phyloP scores from a whole-genome alignment of 179 eudicot species.

The Corrigiola litoralis region DNA sequence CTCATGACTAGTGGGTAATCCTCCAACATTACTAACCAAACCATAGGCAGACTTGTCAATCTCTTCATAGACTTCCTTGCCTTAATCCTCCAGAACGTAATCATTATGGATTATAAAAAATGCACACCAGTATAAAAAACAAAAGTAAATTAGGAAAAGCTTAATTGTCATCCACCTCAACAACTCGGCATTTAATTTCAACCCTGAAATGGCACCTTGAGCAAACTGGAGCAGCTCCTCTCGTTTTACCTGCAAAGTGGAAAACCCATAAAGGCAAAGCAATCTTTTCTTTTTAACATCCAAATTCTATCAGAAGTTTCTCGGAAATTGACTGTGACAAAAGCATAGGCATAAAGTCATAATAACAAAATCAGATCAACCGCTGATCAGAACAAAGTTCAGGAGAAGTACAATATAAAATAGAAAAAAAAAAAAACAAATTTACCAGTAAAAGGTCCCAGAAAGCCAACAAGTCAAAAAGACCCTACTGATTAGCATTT shows the following conservation, averaged over 20 bases:
- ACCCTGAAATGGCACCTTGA: slow-evolving; percentile 88
- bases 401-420: background rate
- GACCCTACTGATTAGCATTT: background rate
- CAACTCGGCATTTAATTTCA: slow-evolving; percentile 83
- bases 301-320: background rate
- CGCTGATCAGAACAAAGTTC: background rate
- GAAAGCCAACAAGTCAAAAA: background rate
- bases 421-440: slow-evolving; percentile 1
- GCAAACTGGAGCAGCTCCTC: slow-evolving; percentile 98
- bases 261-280: background rate
- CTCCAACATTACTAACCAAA: too few species aligned
- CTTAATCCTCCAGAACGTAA: background rate
- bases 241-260: slow-evolving; percentile 65
- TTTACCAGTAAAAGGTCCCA: background rate
- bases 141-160: background rate
- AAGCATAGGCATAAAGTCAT: background rate
- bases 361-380: background rate
- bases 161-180: slow-evolving; percentile 50
- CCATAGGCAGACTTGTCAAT: too few species aligned
- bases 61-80: too few species aligned
- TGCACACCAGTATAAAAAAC: background rate
- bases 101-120: background rate
- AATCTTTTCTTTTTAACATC: background rate
- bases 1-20: too few species aligned
- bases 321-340: background rate